A percentile compares a stretch with the other conserved stretches of the same genome.
Evolutionary conservation across 345 rosid genomes (phyloP).

Genomic region (Lepidium aucheri): DNA sequence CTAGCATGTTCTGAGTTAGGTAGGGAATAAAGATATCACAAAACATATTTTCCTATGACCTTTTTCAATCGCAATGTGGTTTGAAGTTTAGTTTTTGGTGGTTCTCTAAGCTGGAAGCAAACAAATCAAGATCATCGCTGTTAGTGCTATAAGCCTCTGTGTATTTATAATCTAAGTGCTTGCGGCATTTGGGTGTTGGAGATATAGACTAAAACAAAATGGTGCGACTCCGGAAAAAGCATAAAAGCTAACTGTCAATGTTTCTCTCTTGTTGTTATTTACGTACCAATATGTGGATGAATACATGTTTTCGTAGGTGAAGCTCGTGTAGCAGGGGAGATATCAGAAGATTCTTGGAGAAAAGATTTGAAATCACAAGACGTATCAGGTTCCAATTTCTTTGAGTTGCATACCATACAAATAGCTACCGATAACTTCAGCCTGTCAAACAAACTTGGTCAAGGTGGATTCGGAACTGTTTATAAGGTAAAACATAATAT

Average conservation of each 20-base stretch:
- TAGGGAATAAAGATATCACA: neutral
- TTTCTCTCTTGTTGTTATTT: neutral
- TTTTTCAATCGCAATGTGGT: neutral
- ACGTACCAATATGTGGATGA: neutral
- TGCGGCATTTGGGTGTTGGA: neutral
- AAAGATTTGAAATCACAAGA: neutral
- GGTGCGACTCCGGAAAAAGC: constrained; percentile 2
- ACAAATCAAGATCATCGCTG: neutral
- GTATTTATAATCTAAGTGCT: neutral
- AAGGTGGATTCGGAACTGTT: constrained; percentile 22
- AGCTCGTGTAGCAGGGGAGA: neutral
- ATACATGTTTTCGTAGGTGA: neutral
- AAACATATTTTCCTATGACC: neutral
- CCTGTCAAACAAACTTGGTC: constrained; percentile 8
- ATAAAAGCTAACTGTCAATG: neutral
- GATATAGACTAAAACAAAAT: constrained; percentile 9
- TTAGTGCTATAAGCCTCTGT: neutral
- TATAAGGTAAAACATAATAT: constrained; percentile 4
- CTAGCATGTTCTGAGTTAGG: constrained; percentile 52
- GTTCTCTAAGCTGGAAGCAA: neutral
- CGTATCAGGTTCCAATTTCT: neutral
- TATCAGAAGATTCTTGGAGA: neutral
- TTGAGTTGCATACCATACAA: constrained; percentile 2
- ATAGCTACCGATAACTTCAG: constrained; percentile 3
- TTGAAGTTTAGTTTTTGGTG: neutral